Base-by-base conservation (phyloP, 805 yeast genomes). In the Zygoascus biomembranicola region DNA sequence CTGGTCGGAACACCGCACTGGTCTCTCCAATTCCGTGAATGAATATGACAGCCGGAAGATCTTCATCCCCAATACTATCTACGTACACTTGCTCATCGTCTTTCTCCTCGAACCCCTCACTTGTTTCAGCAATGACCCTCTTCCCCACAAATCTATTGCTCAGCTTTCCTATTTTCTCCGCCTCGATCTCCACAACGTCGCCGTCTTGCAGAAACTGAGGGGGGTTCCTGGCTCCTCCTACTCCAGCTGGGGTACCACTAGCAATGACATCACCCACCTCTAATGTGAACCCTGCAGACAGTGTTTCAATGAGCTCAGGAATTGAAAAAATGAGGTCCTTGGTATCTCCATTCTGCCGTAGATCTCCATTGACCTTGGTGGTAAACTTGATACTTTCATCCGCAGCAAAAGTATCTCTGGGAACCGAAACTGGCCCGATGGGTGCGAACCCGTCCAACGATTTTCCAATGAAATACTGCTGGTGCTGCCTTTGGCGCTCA, bases 361-460 rank as follows among this genome's bases (percentile, higher is more conserved):
- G 49, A 56, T 74, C 75, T 23, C 80, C 82, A 56, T 78, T 79
- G 56, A 79, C 72, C 44, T 59, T 64, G 13, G 78, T 70, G 41
- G 62, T 59, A 42, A 79, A 67, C 18, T 62, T 60, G 52, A 78
- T 65, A n/a, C 59, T 54, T 43, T 67, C 64, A 16, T 76, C 73
- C 45, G 70, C 66, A 1, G 64, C 53, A 32, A 73, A 65, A 16
- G 72, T 52, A 11, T 58, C 52, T 1, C 55, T 54, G 2, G 72
- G 53, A 2, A 77, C 79, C 47, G 79, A 68, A 8, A 75, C 77
- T 5, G 84, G 84, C 2, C 83, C 84, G 51, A 79, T 61, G 20
- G 84, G 84, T 1, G 82, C 80, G 75, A 76, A 79, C 3, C 75
- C 74, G 54, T 79, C 84, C 58, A 75, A 78, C 74, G 74, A 73